A percentile compares a stretch with the other conserved stretches of the same genome.
Evolutionary conservation across 805 yeast genomes (phyloP).

Genomic region (Wickerhamiella hasegawae): DNA sequence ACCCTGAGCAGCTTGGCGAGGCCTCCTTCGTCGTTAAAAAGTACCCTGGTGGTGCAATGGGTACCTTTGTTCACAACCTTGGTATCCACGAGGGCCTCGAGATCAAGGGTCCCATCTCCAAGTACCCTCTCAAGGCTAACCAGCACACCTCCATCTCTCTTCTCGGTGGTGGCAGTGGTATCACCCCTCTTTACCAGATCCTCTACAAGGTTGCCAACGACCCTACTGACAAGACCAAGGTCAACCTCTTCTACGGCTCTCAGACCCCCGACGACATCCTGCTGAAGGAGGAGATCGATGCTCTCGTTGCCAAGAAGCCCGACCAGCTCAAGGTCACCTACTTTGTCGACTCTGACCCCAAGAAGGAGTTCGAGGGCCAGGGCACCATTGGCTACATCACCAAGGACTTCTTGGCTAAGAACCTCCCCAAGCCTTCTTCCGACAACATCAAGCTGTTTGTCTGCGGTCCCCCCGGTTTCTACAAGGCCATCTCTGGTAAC

Average conservation of each 20-base stretch:
- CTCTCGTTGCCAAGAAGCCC: slow-evolving; percentile 45
- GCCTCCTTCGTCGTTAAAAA: slow-evolving; percentile 71
- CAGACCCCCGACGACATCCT: slow-evolving; percentile 65
- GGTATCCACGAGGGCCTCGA: slow-evolving; percentile 68
- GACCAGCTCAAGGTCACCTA: slow-evolving; percentile 65
- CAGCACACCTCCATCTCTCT: slow-evolving; percentile 63
- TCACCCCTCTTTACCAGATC: slow-evolving; percentile 88
- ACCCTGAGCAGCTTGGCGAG: slow-evolving; percentile 50
- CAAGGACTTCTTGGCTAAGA: slow-evolving; percentile 48
- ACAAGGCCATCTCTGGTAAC: slow-evolving; percentile 72
- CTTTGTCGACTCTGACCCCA: slow-evolving; percentile 43
- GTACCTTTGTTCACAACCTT: slow-evolving; percentile 52
- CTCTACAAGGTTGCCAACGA: slow-evolving; percentile 58
- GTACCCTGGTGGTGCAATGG: slow-evolving; percentile 75
- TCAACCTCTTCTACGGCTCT: slow-evolving; percentile 68
- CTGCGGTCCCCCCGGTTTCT: slow-evolving; percentile 92
- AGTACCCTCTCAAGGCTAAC: slow-evolving; percentile 85
- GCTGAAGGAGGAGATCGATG: slow-evolving; percentile 63
- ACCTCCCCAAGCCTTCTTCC: slow-evolving; percentile 47
- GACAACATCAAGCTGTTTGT: slow-evolving; percentile 64
- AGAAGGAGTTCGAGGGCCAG: slow-evolving; percentile 14
- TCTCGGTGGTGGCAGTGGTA: slow-evolving; percentile 94
- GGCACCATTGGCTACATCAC: slow-evolving; percentile 57
- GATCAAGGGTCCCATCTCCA: slow-evolving; percentile 85
- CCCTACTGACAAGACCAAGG: slow-evolving; percentile 80